Conservation (phyloP, 257 asterid genomes). For the Solanum clarkiae region DNA sequence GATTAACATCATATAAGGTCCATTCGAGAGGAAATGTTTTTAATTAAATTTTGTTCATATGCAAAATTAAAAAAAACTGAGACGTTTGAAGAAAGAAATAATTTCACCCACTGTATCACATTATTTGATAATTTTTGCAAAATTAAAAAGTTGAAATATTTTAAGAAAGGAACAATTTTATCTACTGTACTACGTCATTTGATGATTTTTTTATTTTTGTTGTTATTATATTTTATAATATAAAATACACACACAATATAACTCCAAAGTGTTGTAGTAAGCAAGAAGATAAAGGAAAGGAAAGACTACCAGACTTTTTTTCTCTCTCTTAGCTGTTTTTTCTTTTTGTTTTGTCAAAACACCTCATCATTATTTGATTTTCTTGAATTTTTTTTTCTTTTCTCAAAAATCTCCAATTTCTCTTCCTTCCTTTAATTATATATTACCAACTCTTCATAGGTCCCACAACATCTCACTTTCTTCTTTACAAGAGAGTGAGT, state of each 20-base stretch:
- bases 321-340: background rate
- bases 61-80: too few relatives aligned
- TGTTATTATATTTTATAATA: background rate
- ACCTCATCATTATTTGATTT: background rate
- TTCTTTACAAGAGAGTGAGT: background rate
- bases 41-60: too few relatives aligned
- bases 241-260: background rate
- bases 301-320: constrained; percentile 1
- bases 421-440: background rate
- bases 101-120: too few relatives aligned
- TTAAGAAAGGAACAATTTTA: background rate
- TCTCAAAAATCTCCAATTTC: background rate
- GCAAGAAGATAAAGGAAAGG: background rate
- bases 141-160: background rate
- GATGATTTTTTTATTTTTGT: background rate
- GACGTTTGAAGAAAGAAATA: too few relatives aligned
- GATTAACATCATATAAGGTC: too few relatives aligned
- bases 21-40: too few relatives aligned
- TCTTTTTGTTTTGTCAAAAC: background rate
- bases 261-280: background rate
- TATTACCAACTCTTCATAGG: background rate
- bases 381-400: background rate
- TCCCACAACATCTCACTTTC: background rate
- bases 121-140: background rate
- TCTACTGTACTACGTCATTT: rapidly evolving